Evolutionary conservation across 2,329 filamentous ascomycete genomes (phyloP).

Genomic region (Gliomastix tumulicola): DNA sequence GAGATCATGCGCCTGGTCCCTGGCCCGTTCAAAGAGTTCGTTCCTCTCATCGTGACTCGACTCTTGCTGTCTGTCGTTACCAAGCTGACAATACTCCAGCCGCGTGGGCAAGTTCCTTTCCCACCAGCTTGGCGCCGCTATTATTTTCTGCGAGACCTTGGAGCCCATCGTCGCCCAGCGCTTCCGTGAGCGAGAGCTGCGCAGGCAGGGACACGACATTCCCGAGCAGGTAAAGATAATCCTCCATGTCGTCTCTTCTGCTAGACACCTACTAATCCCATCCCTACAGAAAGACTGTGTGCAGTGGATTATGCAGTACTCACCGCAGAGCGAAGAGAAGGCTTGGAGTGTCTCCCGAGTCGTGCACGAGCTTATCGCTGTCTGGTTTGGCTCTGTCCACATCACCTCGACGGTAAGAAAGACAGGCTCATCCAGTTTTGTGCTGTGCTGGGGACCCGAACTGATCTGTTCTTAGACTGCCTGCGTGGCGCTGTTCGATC

Average conservation of each 20-base stretch:
- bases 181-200: background rate
- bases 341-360: background rate
- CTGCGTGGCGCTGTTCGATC: constrained; percentile 2
- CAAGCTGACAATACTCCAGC: too few relatives aligned
- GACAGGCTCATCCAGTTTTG: too few relatives aligned
- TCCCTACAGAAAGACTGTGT: constrained; percentile 2
- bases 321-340: constrained; percentile 1
- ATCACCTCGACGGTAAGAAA: constrained; percentile 1
- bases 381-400: constrained; percentile 4
- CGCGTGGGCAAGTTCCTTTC: background rate
- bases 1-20: constrained; percentile 1
- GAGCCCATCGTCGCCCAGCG: constrained; percentile 2
- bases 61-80: too few relatives aligned
- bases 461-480: constrained; percentile 2
- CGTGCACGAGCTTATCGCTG: constrained; percentile 3
- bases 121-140: background rate
- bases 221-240: background rate
- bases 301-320: constrained; percentile 5
- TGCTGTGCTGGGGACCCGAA: too few relatives aligned
- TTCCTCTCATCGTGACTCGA: too few relatives aligned
- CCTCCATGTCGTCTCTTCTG: background rate
- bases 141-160: background rate
- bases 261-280: background rate
- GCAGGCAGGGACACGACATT: background rate
- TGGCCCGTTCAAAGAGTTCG: too few relatives aligned